Conservation (phyloP, 2,329 filamentous ascomycete species). For the Eutypa lata region DNA sequence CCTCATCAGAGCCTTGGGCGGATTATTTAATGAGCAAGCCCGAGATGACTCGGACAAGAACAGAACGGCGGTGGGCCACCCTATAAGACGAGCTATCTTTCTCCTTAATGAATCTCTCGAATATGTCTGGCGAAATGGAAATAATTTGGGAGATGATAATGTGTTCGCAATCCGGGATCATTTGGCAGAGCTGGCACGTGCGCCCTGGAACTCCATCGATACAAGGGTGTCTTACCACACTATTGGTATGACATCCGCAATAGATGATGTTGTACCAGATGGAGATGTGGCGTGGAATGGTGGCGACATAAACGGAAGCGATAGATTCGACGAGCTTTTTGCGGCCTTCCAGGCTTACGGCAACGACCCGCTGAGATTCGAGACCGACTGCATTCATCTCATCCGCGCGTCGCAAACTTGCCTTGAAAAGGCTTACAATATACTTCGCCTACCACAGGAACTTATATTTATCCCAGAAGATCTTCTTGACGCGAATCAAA, state of each 20-base stretch:
- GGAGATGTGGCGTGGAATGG: too few species aligned
- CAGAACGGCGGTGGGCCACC: neutral
- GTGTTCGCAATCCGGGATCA: neutral
- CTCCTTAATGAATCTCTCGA: neutral
- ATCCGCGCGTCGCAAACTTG: too few species aligned
- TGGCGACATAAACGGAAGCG: too few species aligned
- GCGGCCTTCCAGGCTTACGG: too few species aligned
- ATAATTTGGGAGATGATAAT: neutral
- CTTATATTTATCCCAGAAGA: neutral
- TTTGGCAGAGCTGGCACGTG: neutral
- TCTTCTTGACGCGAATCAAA: conserved; percentile 1
- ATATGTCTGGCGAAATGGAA: neutral
- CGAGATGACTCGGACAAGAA: neutral
- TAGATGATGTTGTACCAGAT: too few species aligned
- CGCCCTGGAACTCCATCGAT: conserved; percentile 1
- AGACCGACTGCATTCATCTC: too few species aligned
- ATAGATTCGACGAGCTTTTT: too few species aligned
- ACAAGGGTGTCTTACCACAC: too few species aligned
- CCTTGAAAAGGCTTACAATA: too few species aligned
- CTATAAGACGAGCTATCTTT: neutral
- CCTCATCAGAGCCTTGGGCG: neutral
- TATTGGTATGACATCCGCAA: too few species aligned
- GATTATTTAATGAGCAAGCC: neutral
- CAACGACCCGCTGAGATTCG: too few species aligned
- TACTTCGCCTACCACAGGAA: conserved; percentile 3